These are phyloP conservation scores for Xylaria sp. DNA, from an alignment of 2,329 filamentous ascomycete species.

Conservation along the genomic window DNA sequence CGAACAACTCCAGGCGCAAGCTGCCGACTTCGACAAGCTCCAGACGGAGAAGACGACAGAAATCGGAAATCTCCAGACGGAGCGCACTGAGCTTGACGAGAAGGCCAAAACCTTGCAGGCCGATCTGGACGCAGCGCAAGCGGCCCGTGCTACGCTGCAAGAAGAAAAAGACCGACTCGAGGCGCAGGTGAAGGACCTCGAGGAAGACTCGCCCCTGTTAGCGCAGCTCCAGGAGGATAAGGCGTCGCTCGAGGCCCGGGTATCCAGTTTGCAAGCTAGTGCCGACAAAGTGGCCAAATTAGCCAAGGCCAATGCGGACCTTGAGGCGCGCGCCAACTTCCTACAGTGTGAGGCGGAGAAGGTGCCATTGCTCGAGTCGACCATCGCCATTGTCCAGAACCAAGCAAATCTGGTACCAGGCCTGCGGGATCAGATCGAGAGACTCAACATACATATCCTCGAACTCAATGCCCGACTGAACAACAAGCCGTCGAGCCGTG, in stretches of 20 bases:
- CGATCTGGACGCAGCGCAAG: slow-evolving; percentile 26
- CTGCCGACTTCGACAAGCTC: slow-evolving; percentile 26
- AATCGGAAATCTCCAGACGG: slow-evolving; percentile 22
- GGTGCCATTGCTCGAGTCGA: slow-evolving; percentile 22
- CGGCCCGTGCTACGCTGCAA: slow-evolving; percentile 21
- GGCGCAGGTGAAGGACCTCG: slow-evolving; percentile 24
- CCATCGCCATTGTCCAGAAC: slow-evolving; percentile 8
- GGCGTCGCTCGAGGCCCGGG: slow-evolving; percentile 21
- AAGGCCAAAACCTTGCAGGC: slow-evolving; percentile 25
- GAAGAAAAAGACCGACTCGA: slow-evolving; percentile 21
- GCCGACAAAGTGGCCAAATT: slow-evolving; percentile 17
- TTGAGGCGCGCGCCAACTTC: slow-evolving; percentile 20
- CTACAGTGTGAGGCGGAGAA: slow-evolving; percentile 23
- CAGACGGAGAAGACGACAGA: slow-evolving; percentile 19
- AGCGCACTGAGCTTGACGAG: slow-evolving; percentile 26
- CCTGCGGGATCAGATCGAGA: slow-evolving; percentile 24
- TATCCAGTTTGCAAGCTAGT: slow-evolving; percentile 15
- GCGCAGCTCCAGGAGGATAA: slow-evolving; percentile 26
- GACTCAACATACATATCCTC: slow-evolving; percentile 19
- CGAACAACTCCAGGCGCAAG: slow-evolving; percentile 23
- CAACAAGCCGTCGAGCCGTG: slow-evolving; percentile 21
- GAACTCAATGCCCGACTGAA: slow-evolving; percentile 21
- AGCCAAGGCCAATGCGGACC: slow-evolving; percentile 21
- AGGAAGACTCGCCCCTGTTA: slow-evolving; percentile 21
- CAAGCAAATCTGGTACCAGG: slow-evolving; percentile 24